phyloP scores from a whole-genome alignment of 2,329 filamentous ascomycete genomes.

The Polytolypa hystricis region DNA sequence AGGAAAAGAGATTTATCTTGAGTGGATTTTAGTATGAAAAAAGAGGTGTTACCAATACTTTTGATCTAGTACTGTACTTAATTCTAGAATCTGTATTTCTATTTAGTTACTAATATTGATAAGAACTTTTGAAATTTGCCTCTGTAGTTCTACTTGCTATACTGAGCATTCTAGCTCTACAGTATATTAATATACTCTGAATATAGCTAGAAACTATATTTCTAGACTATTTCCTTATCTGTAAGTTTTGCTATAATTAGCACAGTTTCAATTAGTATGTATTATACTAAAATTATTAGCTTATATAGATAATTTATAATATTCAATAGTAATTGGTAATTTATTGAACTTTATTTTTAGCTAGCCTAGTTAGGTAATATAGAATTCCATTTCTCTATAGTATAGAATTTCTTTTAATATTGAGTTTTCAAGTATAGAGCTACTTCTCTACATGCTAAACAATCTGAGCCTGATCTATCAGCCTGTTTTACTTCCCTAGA shows the following conservation, averaged over 20 bases:
- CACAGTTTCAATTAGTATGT: not conserved
- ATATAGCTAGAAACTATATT: not conserved
- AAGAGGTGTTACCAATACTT: no score
- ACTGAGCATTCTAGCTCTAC: no score
- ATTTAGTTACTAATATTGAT: no score
- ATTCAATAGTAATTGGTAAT: not conserved
- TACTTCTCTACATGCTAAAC: not conserved
- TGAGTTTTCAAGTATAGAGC: not conserved
- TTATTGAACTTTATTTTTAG: not conserved
- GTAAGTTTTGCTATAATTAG: not conserved
- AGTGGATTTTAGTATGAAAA: no score
- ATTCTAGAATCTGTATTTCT: no score
- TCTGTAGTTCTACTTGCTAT: no score
- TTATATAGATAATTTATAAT: not conserved
- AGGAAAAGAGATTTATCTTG: no score
- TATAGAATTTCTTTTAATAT: not conserved
- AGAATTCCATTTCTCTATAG: not conserved
- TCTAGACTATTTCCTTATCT: not conserved
- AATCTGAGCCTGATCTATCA: no score
- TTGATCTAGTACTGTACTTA: no score
- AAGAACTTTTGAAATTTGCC: no score
- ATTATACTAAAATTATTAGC: not conserved
- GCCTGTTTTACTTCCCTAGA: no score
- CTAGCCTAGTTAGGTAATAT: slow-evolving; percentile 1
- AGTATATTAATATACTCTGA: no score